Evolutionary conservation across 2,329 filamentous ascomycete genomes (phyloP).

Genomic region (Colletotrichum sp.): DNA sequence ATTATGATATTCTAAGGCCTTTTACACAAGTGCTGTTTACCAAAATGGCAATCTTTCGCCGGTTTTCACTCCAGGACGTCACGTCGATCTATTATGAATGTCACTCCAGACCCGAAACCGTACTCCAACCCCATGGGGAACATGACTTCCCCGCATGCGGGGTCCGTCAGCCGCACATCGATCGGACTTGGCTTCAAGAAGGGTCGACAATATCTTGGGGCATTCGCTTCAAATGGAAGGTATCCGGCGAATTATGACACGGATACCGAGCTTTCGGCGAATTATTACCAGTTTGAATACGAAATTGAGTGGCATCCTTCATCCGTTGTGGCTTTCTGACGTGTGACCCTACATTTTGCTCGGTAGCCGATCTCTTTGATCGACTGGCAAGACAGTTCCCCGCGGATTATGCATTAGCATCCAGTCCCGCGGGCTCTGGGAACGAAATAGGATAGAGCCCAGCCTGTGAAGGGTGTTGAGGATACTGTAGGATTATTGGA

Average conservation of each 20-base stretch:
- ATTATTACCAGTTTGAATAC: not conserved
- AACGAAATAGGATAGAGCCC: not conserved
- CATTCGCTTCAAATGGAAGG: not conserved
- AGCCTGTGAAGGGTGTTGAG: not conserved
- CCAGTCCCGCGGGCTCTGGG: not conserved
- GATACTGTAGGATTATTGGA: not conserved
- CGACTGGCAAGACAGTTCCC: not conserved
- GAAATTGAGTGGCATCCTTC: not conserved
- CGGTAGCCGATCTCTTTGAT: not conserved
- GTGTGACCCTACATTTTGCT: not conserved
- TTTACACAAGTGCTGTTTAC: not conserved
- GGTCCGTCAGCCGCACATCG: not conserved
- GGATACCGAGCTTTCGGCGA: not conserved
- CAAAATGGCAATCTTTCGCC: not conserved
- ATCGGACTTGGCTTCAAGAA: not conserved
- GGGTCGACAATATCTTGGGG: not conserved
- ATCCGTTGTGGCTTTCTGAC: not conserved
- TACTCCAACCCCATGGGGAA: not conserved
- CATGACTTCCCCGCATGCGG: not conserved
- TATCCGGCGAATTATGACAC: not conserved
- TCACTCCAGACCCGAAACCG: not conserved
- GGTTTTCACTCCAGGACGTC: not conserved
- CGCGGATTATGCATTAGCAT: not conserved
- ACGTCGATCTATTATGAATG: not conserved
- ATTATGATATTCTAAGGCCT: not conserved